Evolutionary conservation across 2,329 filamentous ascomycete species (phyloP).

Genomic region (Ustulina deusta): DNA sequence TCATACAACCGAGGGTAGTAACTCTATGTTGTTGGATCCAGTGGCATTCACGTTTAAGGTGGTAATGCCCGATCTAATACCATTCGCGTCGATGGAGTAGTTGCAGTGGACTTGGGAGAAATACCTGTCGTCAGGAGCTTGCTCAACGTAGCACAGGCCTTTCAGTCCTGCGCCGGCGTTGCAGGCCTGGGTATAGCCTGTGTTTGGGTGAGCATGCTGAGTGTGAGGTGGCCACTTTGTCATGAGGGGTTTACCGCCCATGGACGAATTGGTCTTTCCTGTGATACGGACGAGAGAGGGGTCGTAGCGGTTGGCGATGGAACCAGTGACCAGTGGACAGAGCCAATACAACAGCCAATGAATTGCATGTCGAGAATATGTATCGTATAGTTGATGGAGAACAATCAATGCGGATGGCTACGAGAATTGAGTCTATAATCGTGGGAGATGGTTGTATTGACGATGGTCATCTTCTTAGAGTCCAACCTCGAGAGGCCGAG

Average conservation of each 20-base stretch:
- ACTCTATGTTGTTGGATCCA: not conserved
- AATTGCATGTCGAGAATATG: slow-evolving; percentile 15
- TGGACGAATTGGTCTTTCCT: slow-evolving; percentile 41
- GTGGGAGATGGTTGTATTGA: not conserved
- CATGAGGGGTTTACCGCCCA: slow-evolving; percentile 40
- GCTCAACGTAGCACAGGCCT: slow-evolving; percentile 42
- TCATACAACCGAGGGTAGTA: slow-evolving; percentile 27
- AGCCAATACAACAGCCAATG: slow-evolving; percentile 24
- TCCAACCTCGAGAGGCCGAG: not conserved
- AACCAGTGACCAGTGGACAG: slow-evolving; percentile 37
- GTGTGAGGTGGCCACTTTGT: not conserved
- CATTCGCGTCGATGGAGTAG: not conserved
- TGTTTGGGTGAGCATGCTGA: not conserved
- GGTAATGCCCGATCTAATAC: not conserved
- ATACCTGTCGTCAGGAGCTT: slow-evolving; percentile 20
- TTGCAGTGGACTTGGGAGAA: not conserved
- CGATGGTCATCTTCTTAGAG: not conserved
- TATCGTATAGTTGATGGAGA: not conserved
- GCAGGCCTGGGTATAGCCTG: slow-evolving; percentile 45
- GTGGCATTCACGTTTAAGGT: not conserved
- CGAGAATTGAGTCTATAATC: not conserved
- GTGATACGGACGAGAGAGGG: slow-evolving; percentile 43
- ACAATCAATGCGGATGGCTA: not conserved
- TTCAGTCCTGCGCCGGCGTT: slow-evolving; percentile 44
- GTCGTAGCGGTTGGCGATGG: slow-evolving; percentile 31